Base-by-base conservation (phyloP, 108 stramenopile genomes). In the Nitzschia inconspicua region DNA sequence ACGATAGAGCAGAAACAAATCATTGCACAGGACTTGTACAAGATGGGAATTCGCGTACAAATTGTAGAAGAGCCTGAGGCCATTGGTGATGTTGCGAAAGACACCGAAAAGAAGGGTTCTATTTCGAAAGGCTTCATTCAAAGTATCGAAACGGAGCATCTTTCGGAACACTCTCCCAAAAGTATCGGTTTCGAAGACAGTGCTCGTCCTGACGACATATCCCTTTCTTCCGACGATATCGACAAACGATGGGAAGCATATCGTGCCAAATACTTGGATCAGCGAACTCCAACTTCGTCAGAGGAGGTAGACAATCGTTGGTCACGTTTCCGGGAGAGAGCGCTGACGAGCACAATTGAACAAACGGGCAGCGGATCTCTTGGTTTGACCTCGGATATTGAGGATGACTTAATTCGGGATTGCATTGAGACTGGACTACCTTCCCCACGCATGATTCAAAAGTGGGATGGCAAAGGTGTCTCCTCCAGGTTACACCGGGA, bases 401-500 rank as follows among this genome's bases (percentile, higher is more conserved):
- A 63, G 29, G 62, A 50, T 24, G 36, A 52, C 22, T 28, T 63
- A 3, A 63, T 63, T 29, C 62, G 43, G 42, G 62, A 63, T 28
- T 63, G 62, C 23, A 23, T 63, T 19, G 62, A 63, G 18, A 63
- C 62, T 16, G 62, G 62, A 4, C 9, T 63, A 11, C 49, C 62
- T 11, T 52, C 62, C 18, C 57, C 57, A 22, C 24, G 27, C 11
- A 58, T 18, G 20, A 36, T 9, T 36, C 41, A 8, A 11, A 25
- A 7, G 41, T 7, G 43, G 41, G 14, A 5, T 9, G n/a, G 10
- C 23, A 22, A 22, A 24, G 35, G 23, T 43, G 20, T 25, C 44
- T 6, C 44, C 44, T 6, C 18, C 18, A 46, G 44, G 13, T 11
- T 39, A 13, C 37, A 39, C 37, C 29, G 24, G 6, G 14, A 22